Conservation (phyloP, 1,284 basidiomycete genomes). For the Ganoderma sinense region DNA sequence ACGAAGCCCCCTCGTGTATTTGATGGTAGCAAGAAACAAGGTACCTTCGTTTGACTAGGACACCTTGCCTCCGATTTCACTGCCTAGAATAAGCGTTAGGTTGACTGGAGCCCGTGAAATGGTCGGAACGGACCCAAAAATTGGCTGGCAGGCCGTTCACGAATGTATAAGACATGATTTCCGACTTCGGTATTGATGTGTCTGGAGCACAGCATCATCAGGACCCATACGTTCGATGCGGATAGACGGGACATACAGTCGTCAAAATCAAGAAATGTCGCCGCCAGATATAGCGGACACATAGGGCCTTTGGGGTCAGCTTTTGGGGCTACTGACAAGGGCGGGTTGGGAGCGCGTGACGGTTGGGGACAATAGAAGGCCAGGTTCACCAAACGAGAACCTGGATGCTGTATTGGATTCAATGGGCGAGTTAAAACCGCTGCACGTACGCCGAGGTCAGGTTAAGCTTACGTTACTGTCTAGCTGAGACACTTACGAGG, state of each 20-base stretch:
- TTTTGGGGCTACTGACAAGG: constrained; percentile 32
- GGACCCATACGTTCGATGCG: not conserved
- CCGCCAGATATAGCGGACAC: constrained; percentile 53
- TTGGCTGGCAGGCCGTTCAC: constrained; percentile 4
- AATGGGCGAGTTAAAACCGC: constrained; percentile 56
- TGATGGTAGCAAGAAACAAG: constrained; percentile 49
- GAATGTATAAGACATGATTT: constrained; percentile 36
- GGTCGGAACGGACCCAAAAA: constrained; percentile 40
- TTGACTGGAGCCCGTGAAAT: not conserved
- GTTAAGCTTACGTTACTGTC: constrained; percentile 44
- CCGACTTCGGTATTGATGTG: constrained; percentile 38
- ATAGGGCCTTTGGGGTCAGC: constrained; percentile 31
- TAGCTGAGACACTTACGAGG: constrained; percentile 17
- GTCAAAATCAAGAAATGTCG: constrained; percentile 63
- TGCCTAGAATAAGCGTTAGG: not conserved
- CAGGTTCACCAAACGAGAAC: constrained; percentile 50
- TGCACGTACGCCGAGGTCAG: constrained; percentile 24
- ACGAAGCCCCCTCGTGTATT: constrained; percentile 42
- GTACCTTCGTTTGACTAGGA: constrained; percentile 47
- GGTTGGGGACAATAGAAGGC: constrained; percentile 54
- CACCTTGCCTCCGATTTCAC: constrained; percentile 44
- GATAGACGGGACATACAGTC: constrained; percentile 56
- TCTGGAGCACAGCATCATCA: constrained; percentile 23
- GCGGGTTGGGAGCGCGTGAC: constrained; percentile 21
- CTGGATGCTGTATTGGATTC: constrained; percentile 48